Evolutionary conservation across 176 grass and related monocot genomes (phyloP), one percentile per base, ranked within the genome.

Genomic region (Avena insularis): DNA sequence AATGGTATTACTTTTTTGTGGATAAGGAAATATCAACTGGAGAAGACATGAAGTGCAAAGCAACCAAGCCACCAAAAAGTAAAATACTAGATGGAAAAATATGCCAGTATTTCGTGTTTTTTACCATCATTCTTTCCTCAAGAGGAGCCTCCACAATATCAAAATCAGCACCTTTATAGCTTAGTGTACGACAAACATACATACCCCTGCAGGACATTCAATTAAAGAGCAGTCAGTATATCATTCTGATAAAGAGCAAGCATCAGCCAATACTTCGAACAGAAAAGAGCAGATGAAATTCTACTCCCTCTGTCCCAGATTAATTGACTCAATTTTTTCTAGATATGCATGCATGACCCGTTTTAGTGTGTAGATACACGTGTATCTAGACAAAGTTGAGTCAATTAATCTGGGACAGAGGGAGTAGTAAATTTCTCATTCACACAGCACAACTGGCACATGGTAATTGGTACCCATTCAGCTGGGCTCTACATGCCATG

Each of bases 41-140:
- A 78, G 8, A 90, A 86, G 9, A 79, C 74, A 83, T 65, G 35
- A 64, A 75, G 35, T 72, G 56, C 20, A 57, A 80, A 72, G 63
- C 33, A 13, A 66, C 27, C 48, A 86, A 59, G 33, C 50, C 64
- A 62, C 17, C 68, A 15, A 70, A 74, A 58, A 66, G 86, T 69
- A 84, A 86, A 62, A 47, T 79, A 64, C 11, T 8, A 74, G 27
- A 72, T 23, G 56, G 47, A 87, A 54, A 82, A 84, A 11, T 17
- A 87, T 64, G 64, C 16, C 45, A 79, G 86, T 9, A 66, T 12
- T 31, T 56, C 89, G 89, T 87, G 83, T 61, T 96, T 48, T 73
- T 86, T 99, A 99, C 97, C 97, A 85, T 96, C 97, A 96, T 99
- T 89, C 87, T 91, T 90, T 99, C 97, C 78, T 93, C 97, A 29